phyloP scores from a whole-genome alignment of 345 rosid genomes.

The Salix dunnii region DNA sequence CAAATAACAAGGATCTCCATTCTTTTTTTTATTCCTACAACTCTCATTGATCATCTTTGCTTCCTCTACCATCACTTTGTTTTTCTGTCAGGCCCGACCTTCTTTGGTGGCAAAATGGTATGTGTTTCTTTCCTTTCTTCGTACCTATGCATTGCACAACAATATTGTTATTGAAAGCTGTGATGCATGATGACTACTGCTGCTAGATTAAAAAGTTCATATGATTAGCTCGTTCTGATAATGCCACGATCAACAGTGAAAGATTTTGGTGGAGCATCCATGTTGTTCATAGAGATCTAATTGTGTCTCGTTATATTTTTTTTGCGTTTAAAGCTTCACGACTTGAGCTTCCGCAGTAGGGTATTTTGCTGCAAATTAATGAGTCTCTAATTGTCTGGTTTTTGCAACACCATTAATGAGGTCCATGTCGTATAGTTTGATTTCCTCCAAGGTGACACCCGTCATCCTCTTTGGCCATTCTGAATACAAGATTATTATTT shows the following conservation, averaged over 20 bases:
- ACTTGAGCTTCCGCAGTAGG: background rate
- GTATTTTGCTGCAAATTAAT: background rate
- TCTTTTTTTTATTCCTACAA: constrained; percentile 21
- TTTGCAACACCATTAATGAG: background rate
- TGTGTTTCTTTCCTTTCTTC: background rate
- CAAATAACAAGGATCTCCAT: constrained; percentile 24
- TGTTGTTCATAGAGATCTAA: too few relatives aligned
- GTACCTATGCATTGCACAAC: background rate
- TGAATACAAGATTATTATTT: background rate
- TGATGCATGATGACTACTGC: background rate
- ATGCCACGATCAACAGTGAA: too few relatives aligned
- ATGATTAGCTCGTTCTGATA: background rate
- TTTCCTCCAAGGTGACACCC: background rate
- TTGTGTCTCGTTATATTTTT: too few relatives aligned
- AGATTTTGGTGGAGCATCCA: too few relatives aligned
- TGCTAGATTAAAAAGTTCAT: background rate
- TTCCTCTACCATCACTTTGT: constrained; percentile 2
- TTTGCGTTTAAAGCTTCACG: too few relatives aligned
- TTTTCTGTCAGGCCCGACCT: background rate
- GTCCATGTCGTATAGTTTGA: background rate
- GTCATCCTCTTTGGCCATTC: background rate
- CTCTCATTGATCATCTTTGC: constrained; percentile 15
- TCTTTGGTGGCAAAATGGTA: constrained; percentile 40
- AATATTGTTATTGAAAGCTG: background rate
- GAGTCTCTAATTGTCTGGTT: background rate